phyloP scores from a whole-genome alignment of 176 grass and related monocot species.

The Secale cereale region DNA sequence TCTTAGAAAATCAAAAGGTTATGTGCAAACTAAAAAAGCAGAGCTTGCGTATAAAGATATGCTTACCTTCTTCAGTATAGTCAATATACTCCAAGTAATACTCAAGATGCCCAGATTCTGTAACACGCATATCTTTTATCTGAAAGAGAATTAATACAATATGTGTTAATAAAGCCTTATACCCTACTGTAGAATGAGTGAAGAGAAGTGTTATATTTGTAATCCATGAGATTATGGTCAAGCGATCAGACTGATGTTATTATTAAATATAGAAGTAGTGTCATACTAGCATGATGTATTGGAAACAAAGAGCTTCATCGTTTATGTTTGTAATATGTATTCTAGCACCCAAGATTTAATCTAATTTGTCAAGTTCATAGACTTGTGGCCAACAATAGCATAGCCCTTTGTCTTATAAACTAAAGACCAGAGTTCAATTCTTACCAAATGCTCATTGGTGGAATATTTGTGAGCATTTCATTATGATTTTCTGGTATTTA shows the following conservation, averaged over 20 bases:
- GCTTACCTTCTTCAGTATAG: constrained; percentile 58
- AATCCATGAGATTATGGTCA: constrained; percentile 1
- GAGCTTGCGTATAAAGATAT: not conserved
- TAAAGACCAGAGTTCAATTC: not conserved
- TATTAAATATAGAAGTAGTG: not conserved
- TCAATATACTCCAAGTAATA: constrained; percentile 57
- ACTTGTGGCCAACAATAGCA: not conserved
- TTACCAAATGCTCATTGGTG: not conserved
- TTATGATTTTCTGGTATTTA: not conserved
- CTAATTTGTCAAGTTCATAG: too few relatives aligned
- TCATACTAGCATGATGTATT: not conserved
- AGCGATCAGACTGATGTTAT: not conserved
- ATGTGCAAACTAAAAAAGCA: constrained; percentile 5
- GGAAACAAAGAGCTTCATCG: not conserved
- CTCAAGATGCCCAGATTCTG: constrained; percentile 15
- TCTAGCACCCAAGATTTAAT: not conserved
- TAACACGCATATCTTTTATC: constrained; percentile 35
- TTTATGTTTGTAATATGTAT: not conserved
- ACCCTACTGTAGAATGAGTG: not conserved
- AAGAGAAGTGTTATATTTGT: not conserved
- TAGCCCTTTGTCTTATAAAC: not conserved
- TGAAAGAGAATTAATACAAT: constrained; percentile 12
- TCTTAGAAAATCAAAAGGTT: not conserved
- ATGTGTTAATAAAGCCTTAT: not conserved
- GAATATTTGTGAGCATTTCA: not conserved